phyloP scores from a whole-genome alignment of 1,139 yeast species.

The Hemisphaericaspora xylanilytica region DNA sequence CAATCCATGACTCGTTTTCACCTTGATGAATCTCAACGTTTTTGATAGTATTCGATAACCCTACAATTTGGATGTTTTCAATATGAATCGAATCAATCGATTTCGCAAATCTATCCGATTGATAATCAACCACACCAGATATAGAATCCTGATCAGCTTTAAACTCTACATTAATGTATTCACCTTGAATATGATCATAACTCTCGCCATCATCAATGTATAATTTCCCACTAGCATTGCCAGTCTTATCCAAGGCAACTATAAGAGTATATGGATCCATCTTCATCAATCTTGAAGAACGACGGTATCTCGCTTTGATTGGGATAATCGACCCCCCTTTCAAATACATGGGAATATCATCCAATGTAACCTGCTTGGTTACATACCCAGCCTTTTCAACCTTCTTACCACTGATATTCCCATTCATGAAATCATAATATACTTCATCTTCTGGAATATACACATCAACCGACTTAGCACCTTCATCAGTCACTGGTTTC shows the following conservation, averaged over 20 bases:
- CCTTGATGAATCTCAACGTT: conserved; percentile 33
- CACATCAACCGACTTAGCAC: conserved; percentile 42
- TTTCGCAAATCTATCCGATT: conserved; percentile 5
- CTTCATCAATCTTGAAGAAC: conserved; percentile 74
- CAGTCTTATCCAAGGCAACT: conserved; percentile 53
- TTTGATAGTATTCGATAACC: conserved; percentile 4
- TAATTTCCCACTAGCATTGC: conserved; percentile 51
- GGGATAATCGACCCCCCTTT: conserved; percentile 77
- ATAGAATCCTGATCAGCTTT: conserved; percentile 15
- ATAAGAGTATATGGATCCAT: conserved; percentile 82
- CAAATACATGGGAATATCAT: conserved; percentile 67
- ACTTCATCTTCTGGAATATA: conserved; percentile 63
- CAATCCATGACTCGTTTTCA: conserved; percentile 30
- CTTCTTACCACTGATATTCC: conserved; percentile 15
- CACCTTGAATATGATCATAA: conserved; percentile 53
- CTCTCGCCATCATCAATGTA: conserved; percentile 87
- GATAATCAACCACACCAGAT: conserved; percentile 4
- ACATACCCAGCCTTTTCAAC: conserved; percentile 17
- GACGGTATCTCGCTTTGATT: conserved; percentile 69
- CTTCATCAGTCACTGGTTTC: conserved; percentile 74
- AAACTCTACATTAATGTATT: conserved; percentile 41
- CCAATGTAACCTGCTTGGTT: conserved; percentile 44
- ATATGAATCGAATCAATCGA: conserved; percentile 34
- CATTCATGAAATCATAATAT: conserved; percentile 58
- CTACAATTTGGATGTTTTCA: conserved; percentile 54